Evolutionary conservation across 1,139 yeast genomes (phyloP).

Genomic region (Arxiozyma slooffiae): DNA sequence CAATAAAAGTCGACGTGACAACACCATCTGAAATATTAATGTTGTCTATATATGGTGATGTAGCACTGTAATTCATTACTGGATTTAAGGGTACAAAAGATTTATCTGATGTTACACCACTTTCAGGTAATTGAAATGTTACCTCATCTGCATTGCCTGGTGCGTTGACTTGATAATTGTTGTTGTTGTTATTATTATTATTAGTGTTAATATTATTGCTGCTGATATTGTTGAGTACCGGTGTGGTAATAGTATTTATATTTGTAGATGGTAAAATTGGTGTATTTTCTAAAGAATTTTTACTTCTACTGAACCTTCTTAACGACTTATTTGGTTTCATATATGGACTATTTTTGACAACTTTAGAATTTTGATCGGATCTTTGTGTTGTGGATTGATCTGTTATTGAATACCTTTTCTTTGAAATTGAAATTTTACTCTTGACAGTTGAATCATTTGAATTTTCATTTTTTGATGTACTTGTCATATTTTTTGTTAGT

Average conservation of each 20-base stretch:
- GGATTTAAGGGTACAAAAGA: neutral
- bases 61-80: neutral
- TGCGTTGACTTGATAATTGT: slow-evolving; percentile 1
- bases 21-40: neutral
- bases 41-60: neutral
- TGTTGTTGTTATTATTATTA: neutral
- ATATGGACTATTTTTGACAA: slow-evolving; percentile 26
- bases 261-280: slow-evolving; percentile 4
- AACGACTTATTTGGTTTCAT: slow-evolving; percentile 14
- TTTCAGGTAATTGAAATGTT: slow-evolving; percentile 25
- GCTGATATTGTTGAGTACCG: neutral
- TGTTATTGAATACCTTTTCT: neutral
- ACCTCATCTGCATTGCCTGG: slow-evolving; percentile 17
- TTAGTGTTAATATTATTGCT: too few species aligned
- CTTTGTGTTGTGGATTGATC: neutral
- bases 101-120: slow-evolving; percentile 12
- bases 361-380: slow-evolving; percentile 17
- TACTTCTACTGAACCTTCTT: slow-evolving; percentile 12
- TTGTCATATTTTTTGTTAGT: neutral
- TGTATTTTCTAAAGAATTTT: slow-evolving; percentile 7
- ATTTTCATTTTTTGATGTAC: neutral
- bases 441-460: neutral
- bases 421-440: neutral
- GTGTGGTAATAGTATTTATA: slow-evolving; percentile 1
- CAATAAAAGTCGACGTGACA: too few species aligned